Base-by-base conservation (phyloP, 2,329 filamentous ascomycete species). In the Pezicula neosporulosa region DNA sequence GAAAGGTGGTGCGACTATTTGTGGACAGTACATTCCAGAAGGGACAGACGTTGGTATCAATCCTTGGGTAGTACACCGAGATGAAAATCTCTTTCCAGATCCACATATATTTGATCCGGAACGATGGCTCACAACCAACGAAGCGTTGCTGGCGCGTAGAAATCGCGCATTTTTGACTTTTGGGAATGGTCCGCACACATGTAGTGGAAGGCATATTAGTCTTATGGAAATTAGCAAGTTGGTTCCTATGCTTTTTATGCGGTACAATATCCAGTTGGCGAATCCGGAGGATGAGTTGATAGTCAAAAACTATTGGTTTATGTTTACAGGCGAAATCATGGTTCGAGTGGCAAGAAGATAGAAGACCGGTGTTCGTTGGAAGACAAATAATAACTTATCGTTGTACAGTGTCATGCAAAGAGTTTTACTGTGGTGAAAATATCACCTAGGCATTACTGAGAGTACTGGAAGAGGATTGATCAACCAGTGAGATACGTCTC, bases 21-120 rank as follows among this genome's bases (percentile, higher is more conserved):
- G 28, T 28, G 52, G 41, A 19, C 16, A 39, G 3, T 38, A 37
- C 9, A 19, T 53, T 19, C 47, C 47, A 0, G 47, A 24, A n/a
- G 47, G 42, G 10, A 50, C 51, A n/a, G 35, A 38, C 24, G 39
- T 50, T 6, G 47, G 51, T 1, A 46, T 53, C 15, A 48, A 47
- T 10, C 45, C 37, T 16, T 52, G 45, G 45, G 50, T 42, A 10
- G 15, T 62, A 36, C 49, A 47, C n/a, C 30, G 45, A 13, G 41
- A 78, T 51, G 54, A 66, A 44, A 46, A 51, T 3, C 62, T 66
- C 8, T 86, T 86, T 60, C 81, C 81, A 2, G 78, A 86, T 60
- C 77, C 80, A 12, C 81, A 86, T 45, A 75, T 68, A 58, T 86
- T 75, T 67, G 76, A 73, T 28, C 82, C 83, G 0, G 82, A 84